These are phyloP conservation scores for Penicillium sp. DNA, from an alignment of 2,329 filamentous ascomycete species.

Conservation along the genomic window DNA sequence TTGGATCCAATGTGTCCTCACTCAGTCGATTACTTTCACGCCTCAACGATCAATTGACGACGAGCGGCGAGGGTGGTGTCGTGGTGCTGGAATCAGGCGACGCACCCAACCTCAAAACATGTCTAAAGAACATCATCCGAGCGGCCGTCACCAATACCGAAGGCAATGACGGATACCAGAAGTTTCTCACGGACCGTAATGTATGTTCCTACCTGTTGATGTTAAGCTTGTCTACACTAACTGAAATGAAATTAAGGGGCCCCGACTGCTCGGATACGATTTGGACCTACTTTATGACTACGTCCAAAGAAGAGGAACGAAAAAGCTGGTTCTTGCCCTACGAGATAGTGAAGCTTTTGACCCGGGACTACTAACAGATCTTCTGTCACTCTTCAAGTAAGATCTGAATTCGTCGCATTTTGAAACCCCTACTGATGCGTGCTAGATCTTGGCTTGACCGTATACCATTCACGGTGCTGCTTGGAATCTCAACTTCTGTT, in stretches of 20 bases:
- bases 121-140: constrained; percentile 46
- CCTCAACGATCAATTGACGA: constrained; percentile 34
- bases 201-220: constrained; percentile 22
- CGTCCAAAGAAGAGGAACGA: constrained; percentile 34
- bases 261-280: constrained; percentile 44
- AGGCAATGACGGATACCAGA: constrained; percentile 38
- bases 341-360: constrained; percentile 49
- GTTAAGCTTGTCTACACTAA: constrained; percentile 7
- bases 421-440: constrained; percentile 19
- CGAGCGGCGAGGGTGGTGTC: constrained; percentile 32
- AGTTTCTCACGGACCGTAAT: constrained; percentile 37
- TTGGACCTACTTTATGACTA: constrained; percentile 45
- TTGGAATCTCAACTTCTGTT: constrained; percentile 60
- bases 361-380: constrained; percentile 41
- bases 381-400: constrained; percentile 48
- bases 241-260: constrained; percentile 28
- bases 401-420: constrained; percentile 2
- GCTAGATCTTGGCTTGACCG: constrained; percentile 57
- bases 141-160: constrained; percentile 37
- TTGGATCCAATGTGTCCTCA: constrained; percentile 43
- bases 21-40: constrained; percentile 37
- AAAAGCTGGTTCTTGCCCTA: constrained; percentile 42
- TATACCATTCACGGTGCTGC: constrained; percentile 56
- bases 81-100: constrained; percentile 44
- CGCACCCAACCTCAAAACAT: constrained; percentile 44